A percentile compares a stretch with the other conserved stretches of the same genome.
These are phyloP conservation scores for Luvunga scandens DNA, from an alignment of 345 rosid species.

Conservation along the genomic window DNA sequence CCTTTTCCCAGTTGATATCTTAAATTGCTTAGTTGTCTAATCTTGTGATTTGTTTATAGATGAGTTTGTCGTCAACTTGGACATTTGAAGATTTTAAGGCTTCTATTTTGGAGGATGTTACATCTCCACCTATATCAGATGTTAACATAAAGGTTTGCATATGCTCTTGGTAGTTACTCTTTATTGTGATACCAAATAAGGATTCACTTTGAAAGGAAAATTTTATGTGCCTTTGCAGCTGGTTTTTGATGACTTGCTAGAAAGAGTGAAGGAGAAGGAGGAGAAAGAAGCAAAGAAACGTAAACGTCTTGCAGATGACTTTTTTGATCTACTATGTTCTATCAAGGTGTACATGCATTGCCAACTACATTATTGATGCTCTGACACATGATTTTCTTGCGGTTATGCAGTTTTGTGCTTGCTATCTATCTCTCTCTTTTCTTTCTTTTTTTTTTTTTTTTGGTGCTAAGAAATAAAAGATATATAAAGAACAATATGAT, in stretches of 20 bases:
- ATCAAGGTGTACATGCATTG: not conserved
- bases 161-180: not conserved
- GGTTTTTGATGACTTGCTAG: conserved; percentile 74
- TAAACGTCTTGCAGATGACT: conserved; percentile 85
- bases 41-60: conserved; percentile 37
- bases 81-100: conserved; percentile 72
- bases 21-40: not conserved
- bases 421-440: not conserved
- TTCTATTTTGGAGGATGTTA: conserved; percentile 52
- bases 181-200: not conserved
- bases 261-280: conserved; percentile 90
- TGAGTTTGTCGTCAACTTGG: conserved; percentile 57
- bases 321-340: conserved; percentile 59
- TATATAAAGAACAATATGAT: too few relatives aligned
- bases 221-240: conserved; percentile 44
- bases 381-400: not conserved
- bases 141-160: conserved; percentile 58
- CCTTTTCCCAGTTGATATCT: not conserved
- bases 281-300: conserved; percentile 93
- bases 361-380: not conserved
- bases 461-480: too few relatives aligned
- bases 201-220: not conserved
- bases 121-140: conserved; percentile 58
- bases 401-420: not conserved
- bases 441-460: too few relatives aligned